Conservation (phyloP, 805 yeast genomes). For the Ogataea parapolymorpha region DNA sequence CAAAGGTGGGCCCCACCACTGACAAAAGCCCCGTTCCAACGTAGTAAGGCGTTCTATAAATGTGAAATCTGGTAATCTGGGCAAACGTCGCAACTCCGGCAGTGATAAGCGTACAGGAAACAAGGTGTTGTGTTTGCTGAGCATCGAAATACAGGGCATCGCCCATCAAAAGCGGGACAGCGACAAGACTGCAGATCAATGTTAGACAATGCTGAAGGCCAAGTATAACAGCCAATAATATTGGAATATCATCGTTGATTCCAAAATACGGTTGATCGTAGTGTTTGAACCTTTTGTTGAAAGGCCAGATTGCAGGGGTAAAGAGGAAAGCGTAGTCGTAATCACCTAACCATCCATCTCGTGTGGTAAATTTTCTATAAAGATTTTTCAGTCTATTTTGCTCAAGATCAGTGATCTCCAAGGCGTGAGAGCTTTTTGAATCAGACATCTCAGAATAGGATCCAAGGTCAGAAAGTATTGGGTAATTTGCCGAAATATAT, state of each 20-base stretch:
- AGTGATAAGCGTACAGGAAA: slow-evolving; percentile 62
- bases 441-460: neutral
- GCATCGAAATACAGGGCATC: slow-evolving; percentile 50
- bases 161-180: slow-evolving; percentile 71
- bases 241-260: slow-evolving; percentile 65
- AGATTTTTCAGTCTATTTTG: too few species aligned
- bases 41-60: slow-evolving; percentile 59
- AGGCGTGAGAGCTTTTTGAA: too few species aligned
- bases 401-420: too few species aligned
- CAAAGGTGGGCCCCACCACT: slow-evolving; percentile 81
- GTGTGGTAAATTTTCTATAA: slow-evolving; percentile 6
- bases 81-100: slow-evolving; percentile 60
- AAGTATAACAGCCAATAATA: slow-evolving; percentile 59
- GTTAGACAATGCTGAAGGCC: slow-evolving; percentile 81
- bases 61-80: slow-evolving; percentile 70
- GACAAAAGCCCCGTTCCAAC: slow-evolving; percentile 78
- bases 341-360: slow-evolving; percentile 72
- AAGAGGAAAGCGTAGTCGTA: slow-evolving; percentile 72
- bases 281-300: slow-evolving; percentile 39
- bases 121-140: slow-evolving; percentile 49
- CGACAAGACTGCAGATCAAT: slow-evolving; percentile 77
- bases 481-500: neutral
- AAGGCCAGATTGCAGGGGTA: slow-evolving; percentile 65
- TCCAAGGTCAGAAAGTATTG: neutral
- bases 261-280: slow-evolving; percentile 72